Conservation (phyloP, 2,329 filamentous ascomycete species). For the Fulvia fulva region DNA sequence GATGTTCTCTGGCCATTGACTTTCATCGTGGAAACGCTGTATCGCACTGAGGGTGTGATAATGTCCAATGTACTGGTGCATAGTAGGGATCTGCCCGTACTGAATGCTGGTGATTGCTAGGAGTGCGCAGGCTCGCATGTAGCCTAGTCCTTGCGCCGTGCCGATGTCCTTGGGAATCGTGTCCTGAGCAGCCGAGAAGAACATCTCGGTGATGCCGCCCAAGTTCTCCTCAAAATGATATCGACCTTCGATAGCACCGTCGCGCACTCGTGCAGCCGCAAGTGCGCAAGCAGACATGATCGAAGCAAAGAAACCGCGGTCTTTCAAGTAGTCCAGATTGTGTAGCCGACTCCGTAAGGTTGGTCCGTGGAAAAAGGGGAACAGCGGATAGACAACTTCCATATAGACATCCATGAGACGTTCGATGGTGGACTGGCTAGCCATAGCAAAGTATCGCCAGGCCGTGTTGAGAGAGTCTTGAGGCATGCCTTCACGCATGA, state of each 20-base stretch:
- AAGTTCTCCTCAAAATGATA: slow-evolving; percentile 10
- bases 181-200: slow-evolving; percentile 43
- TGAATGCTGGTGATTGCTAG: slow-evolving; percentile 52
- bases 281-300: slow-evolving; percentile 53
- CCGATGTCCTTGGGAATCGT: slow-evolving; percentile 38
- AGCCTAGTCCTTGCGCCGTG: slow-evolving; percentile 36
- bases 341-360: slow-evolving; percentile 41
- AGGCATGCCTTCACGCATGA: slow-evolving; percentile 24
- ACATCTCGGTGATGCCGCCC: slow-evolving; percentile 39
- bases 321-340: slow-evolving; percentile 41
- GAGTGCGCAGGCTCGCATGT: slow-evolving; percentile 46
- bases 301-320: slow-evolving; percentile 46
- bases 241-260: slow-evolving; percentile 45
- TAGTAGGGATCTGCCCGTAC: slow-evolving; percentile 46
- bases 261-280: slow-evolving; percentile 47
- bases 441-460: slow-evolving; percentile 42
- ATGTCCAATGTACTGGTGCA: slow-evolving; percentile 50
- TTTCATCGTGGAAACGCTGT: slow-evolving; percentile 52
- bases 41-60: slow-evolving; percentile 50
- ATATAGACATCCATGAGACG: slow-evolving; percentile 48
- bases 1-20: slow-evolving; percentile 48
- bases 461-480: slow-evolving; percentile 29
- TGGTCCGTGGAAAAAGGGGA: slow-evolving; percentile 51
- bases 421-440: slow-evolving; percentile 39
- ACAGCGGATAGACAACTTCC: slow-evolving; percentile 52